Evolutionary conservation across 1,284 basidiomycete species (phyloP), one percentile per base, ranked within the genome.

Genomic region (Papiliotrema terrestris): DNA sequence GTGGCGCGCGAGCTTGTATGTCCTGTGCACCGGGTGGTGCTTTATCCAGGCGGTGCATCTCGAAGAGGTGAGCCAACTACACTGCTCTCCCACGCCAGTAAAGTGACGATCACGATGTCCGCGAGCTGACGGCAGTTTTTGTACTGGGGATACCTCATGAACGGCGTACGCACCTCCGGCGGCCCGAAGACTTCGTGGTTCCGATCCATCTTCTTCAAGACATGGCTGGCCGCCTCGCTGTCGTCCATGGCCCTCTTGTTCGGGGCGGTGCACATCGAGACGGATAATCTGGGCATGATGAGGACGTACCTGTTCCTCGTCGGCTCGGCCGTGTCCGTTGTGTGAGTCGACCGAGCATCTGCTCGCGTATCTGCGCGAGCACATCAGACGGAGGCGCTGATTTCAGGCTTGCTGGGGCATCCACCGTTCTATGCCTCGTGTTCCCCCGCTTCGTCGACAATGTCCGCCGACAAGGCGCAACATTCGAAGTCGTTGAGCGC

Each of bases 111-210:
- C n/a, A n/a, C n/a, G n/a, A n/a, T n/a, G n/a, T n/a, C n/a, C n/a
- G n/a, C n/a, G n/a, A n/a, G n/a, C n/a, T 37, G 19, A 29, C 26
- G 8, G 36, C 45, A 52, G 51, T 52, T 52, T 11, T 51, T 72
- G n/a, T 70, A 70, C 52, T 72, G 69, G 68, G 57, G 52, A 0
- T 72, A 69, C 49, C 49, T 72, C 36, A 67, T 72, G 19, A 39
- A 59, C 9, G 59, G 65, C 0, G 68, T 71, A 52, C 55, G 63
- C 22, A 52, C 45, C n/a, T 17, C 49, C 46, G 23, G 53, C 57
- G 47, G 52, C 52, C 26, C 51, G 52, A 14, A 53, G 51, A 22
- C 52, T 54, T 36, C 44, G 8, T 72, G 69, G 69, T 61, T 64
- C 50, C 37, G 52, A 29, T 65, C 61, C 36, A 39, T 58, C 9